Percentiles rank a stretch among this genome's conserved stretches.
These are phyloP conservation scores for Orbilia oligospora DNA, from an alignment of 2,329 filamentous ascomycete species.

Conservation along the genomic window DNA sequence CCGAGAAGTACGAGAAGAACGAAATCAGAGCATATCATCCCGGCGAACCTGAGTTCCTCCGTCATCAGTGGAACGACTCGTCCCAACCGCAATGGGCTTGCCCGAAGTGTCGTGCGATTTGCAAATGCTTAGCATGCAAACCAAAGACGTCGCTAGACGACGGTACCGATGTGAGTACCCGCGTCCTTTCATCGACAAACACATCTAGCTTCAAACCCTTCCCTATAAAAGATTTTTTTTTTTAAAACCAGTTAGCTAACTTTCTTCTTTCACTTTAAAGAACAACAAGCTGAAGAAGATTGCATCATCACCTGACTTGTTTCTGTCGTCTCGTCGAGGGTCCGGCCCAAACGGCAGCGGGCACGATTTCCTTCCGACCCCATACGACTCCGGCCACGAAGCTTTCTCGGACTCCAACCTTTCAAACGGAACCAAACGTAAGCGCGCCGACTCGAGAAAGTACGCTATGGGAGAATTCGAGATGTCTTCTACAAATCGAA, in stretches of 20 bases:
- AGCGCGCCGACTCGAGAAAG: constrained; percentile 56
- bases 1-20: constrained; percentile 52
- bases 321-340: constrained; percentile 43
- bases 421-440: constrained; percentile 56
- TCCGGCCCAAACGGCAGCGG: constrained; percentile 51
- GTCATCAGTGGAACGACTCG: constrained; percentile 52
- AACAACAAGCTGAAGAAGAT: constrained; percentile 55
- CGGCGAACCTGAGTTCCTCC: constrained; percentile 52
- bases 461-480: constrained; percentile 58
- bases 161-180: constrained; percentile 45
- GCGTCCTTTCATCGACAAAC: neutral
- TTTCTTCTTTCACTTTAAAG: neutral
- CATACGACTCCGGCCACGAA: constrained; percentile 57
- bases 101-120: constrained; percentile 51
- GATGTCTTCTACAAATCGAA: constrained; percentile 22
- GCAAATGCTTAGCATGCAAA: constrained; percentile 58
- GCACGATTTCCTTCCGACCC: constrained; percentile 55
- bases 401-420: constrained; percentile 59
- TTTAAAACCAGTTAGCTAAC: constrained; percentile 18
- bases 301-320: constrained; percentile 52
- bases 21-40: constrained; percentile 57
- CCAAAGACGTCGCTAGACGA: constrained; percentile 54
- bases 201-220: too few species aligned
- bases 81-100: constrained; percentile 54
- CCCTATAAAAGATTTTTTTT: too few species aligned